A percentile compares a stretch with the other conserved stretches of the same genome.
These are phyloP conservation scores for Vaccinium corymbosum DNA, from an alignment of 148 eudicot species.

Conservation along the genomic window DNA sequence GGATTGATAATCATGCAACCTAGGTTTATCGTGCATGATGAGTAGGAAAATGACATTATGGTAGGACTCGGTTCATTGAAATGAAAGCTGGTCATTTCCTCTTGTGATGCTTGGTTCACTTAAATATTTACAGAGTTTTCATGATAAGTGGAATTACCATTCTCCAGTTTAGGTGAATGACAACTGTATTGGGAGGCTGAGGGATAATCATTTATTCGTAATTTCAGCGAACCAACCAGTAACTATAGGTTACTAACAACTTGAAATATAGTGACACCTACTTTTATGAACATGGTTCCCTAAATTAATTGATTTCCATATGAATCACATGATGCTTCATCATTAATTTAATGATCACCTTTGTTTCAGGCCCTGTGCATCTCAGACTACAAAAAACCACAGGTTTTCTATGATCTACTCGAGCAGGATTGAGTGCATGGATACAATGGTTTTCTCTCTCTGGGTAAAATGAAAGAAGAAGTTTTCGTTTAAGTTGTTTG, in stretches of 20 bases:
- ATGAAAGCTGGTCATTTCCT: neutral
- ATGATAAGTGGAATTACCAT: neutral
- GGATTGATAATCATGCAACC: neutral
- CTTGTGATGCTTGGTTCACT: neutral
- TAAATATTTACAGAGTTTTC: neutral
- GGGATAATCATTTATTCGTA: neutral
- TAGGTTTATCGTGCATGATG: neutral
- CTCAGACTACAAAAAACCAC: slow-evolving; percentile 54
- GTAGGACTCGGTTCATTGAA: neutral
- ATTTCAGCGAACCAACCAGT: neutral
- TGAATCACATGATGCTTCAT: neutral
- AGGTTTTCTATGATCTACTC: slow-evolving; percentile 63
- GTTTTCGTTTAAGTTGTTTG: neutral
- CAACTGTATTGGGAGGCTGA: neutral
- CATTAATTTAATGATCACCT: neutral
- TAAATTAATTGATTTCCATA: neutral
- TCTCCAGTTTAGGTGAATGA: neutral
- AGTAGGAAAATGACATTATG: neutral
- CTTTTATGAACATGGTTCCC: neutral
- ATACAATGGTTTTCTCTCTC: neutral
- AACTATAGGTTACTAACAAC: neutral
- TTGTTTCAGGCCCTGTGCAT: slow-evolving; percentile 51
- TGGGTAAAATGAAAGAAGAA: neutral
- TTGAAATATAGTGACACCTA: neutral
- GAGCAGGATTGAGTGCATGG: slow-evolving; percentile 1